Evolutionary conservation across 2,329 filamentous ascomycete species (phyloP).

Genomic region (Orbilia javanica): DNA sequence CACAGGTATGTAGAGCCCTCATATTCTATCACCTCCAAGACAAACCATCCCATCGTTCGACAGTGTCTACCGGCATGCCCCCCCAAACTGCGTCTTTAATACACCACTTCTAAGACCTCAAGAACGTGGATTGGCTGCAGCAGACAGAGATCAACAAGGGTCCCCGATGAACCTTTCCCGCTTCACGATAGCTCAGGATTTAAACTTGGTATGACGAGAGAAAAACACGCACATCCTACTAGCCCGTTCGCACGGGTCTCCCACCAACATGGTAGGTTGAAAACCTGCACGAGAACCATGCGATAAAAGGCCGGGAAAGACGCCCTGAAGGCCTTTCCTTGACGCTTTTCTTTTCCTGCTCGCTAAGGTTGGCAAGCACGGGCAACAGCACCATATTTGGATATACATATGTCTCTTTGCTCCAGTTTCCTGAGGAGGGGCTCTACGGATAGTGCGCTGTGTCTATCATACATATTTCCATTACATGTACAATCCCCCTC

Average conservation of each 20-base stretch:
- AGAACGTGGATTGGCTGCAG: constrained; percentile 59
- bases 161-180: constrained; percentile 58
- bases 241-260: constrained; percentile 57
- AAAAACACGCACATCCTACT: constrained; percentile 51
- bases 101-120: constrained; percentile 36
- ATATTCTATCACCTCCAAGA: constrained; percentile 14
- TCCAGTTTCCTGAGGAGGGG: constrained; percentile 47
- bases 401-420: constrained; percentile 17
- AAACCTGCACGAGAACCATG: constrained; percentile 32
- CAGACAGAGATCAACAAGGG: constrained; percentile 58
- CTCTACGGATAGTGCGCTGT: constrained; percentile 51
- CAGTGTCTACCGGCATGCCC: constrained; percentile 34
- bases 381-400: constrained; percentile 47
- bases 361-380: constrained; percentile 48
- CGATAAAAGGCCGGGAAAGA: constrained; percentile 46
- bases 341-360: constrained; percentile 19
- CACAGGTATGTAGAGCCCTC: constrained; percentile 13
- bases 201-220: constrained; percentile 58
- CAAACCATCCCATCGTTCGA: constrained; percentile 54
- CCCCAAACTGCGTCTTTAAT: constrained; percentile 55
- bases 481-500: constrained; percentile 43
- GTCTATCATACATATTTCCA: constrained; percentile 37
- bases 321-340: constrained; percentile 29
- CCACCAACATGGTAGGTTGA: constrained; percentile 57
- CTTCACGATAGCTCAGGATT: constrained; percentile 57